Conservation (phyloP, 164 flowering plant species). For the Berberis vulgaris region DNA sequence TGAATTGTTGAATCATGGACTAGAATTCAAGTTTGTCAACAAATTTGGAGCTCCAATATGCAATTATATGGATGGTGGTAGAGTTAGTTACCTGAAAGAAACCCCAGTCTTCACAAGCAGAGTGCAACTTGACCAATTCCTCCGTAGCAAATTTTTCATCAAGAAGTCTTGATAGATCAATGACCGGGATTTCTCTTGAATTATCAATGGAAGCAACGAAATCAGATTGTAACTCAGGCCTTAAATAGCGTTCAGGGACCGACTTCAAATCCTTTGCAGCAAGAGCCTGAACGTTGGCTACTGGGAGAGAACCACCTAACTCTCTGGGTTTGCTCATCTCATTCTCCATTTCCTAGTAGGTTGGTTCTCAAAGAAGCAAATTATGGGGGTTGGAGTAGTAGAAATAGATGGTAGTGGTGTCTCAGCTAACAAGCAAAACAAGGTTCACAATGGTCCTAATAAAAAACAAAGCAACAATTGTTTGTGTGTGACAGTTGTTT, state of each 20-base stretch:
- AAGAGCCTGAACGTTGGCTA: conserved; percentile 1
- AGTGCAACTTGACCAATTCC: conserved; percentile 1
- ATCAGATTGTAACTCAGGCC: conserved; percentile 1
- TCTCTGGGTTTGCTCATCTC: background rate
- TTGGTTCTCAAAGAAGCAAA: no score
- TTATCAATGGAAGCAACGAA: background rate
- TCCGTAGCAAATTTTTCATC: background rate
- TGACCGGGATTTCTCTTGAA: conserved; percentile 2
- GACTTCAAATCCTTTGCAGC: background rate
- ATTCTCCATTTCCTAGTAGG: conserved; percentile 2
- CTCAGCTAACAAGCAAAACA: no score
- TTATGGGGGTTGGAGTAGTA: no score
- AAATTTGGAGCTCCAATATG: background rate
- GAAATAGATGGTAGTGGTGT: no score
- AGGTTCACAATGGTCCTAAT: no score
- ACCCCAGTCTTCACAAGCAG: conserved; percentile 8
- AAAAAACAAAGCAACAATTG: no score
- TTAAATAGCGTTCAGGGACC: background rate
- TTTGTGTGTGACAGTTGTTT: no score
- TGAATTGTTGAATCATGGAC: no score
- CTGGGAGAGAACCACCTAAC: conserved; percentile 1
- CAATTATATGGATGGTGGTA: background rate
- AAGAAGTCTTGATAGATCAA: conserved; percentile 1
- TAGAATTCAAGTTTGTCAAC: no score
- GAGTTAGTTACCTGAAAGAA: conserved; percentile 4